Evolutionary conservation across 1,139 yeast genomes (phyloP).

Genomic region (Yamadazyma buinensis): DNA sequence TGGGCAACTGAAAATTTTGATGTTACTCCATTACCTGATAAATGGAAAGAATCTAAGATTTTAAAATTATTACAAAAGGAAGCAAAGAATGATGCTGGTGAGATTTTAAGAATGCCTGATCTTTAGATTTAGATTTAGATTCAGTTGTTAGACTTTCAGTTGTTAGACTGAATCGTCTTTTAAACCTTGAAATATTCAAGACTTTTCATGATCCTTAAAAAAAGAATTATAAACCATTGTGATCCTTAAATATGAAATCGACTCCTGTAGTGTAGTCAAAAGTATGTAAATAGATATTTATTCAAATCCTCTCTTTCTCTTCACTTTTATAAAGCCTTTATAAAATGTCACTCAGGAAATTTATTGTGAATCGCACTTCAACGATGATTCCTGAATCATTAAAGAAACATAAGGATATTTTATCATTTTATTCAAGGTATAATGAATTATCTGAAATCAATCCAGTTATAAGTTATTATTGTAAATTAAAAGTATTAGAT

Average conservation of each 20-base stretch:
- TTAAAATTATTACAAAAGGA: constrained; percentile 66
- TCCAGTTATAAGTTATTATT: constrained; percentile 56
- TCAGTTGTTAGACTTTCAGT: no score
- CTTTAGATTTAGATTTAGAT: constrained; percentile 22
- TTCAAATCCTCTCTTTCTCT: no score
- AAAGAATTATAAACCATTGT: no score
- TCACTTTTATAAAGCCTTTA: no score
- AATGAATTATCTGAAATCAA: constrained; percentile 46
- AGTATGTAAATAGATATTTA: no score
- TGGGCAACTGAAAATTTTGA: constrained; percentile 90
- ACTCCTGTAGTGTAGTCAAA: no score
- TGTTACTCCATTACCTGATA: constrained; percentile 80
- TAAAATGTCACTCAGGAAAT: no score
- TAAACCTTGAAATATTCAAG: no score
- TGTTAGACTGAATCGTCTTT: no score
- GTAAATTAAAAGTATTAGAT: constrained; percentile 62
- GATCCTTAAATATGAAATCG: no score
- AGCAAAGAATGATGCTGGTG: constrained; percentile 69
- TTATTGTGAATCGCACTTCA: no score
- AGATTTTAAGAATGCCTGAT: constrained; percentile 79
- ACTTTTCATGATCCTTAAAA: no score
- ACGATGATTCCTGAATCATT: constrained; percentile 12
- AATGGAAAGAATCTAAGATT: constrained; percentile 69
- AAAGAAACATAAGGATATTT: constrained; percentile 20
- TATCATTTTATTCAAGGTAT: constrained; percentile 47